phyloP scores from a whole-genome alignment of 2,329 filamentous ascomycete species.

The Neurospora sp. region DNA sequence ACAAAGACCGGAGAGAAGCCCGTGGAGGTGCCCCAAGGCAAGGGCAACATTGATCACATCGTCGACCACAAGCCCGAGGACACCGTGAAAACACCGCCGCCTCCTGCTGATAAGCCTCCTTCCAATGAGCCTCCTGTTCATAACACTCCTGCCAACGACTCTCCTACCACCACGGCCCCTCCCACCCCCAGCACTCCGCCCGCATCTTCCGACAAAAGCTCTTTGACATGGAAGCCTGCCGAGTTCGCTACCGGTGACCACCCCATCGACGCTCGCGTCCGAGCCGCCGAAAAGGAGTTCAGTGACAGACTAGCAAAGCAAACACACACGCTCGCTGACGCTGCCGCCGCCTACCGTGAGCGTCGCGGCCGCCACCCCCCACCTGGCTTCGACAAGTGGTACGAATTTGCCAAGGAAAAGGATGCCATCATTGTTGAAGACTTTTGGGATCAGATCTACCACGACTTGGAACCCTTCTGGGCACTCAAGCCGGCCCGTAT shows the following conservation, averaged over 20 bases:
- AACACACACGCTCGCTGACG: constrained; percentile 38
- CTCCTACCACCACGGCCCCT: not conserved
- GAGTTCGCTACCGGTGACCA: constrained; percentile 24
- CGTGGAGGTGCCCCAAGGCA: not conserved
- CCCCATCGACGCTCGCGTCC: constrained; percentile 42
- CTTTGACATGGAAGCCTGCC: not conserved
- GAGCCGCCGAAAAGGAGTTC: constrained; percentile 34
- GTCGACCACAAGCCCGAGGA: not conserved
- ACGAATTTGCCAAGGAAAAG: constrained; percentile 39
- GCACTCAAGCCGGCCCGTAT: constrained; percentile 31
- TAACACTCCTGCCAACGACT: not conserved
- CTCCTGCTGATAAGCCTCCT: not conserved
- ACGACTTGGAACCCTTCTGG: constrained; percentile 54
- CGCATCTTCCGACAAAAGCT: not conserved
- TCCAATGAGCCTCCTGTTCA: not conserved
- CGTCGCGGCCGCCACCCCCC: constrained; percentile 51
- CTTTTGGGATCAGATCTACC: constrained; percentile 56
- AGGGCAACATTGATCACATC: not conserved
- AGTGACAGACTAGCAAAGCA: constrained; percentile 31
- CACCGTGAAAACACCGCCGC: not conserved
- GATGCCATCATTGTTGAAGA: constrained; percentile 51
- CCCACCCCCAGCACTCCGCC: not conserved
- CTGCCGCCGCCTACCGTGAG: constrained; percentile 45
- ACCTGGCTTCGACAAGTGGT: constrained; percentile 54
- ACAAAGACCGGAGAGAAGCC: not conserved